Conservation (phyloP, 2,329 filamentous ascomycete species). For the Botrytis cinerea region DNA sequence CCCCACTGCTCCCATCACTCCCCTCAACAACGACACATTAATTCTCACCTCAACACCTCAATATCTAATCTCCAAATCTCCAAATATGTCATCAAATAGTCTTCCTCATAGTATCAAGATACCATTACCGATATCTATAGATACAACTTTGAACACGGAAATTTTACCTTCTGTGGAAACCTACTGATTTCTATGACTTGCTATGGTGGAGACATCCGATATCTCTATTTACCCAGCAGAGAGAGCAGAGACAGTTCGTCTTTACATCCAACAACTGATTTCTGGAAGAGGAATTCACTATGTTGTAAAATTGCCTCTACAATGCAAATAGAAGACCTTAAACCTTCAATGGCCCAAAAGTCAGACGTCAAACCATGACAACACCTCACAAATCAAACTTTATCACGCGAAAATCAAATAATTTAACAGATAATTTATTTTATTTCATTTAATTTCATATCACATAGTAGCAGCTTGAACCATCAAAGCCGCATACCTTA, state of each 20-base stretch:
- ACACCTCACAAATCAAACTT: neutral
- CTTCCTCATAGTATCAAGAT: neutral
- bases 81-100: neutral
- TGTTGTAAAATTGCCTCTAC: neutral
- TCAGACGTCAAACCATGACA: neutral
- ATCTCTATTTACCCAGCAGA: neutral
- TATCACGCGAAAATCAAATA: neutral
- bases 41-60: too few species aligned
- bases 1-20: too few species aligned
- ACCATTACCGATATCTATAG: neutral
- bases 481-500: slow-evolving; percentile 1
- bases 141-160: neutral
- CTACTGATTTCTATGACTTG: neutral
- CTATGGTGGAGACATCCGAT: neutral
- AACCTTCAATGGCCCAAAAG: neutral
- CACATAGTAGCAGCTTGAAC: slow-evolving; percentile 5
- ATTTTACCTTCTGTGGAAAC: neutral
- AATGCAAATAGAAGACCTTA: neutral
- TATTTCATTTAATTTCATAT: neutral
- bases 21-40: too few species aligned
- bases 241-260: neutral
- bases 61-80: too few species aligned
- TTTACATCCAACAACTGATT: too few species aligned
- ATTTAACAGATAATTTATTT: neutral
- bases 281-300: too few species aligned